Conservation (phyloP, 495 filamentous ascomycete species). For the Podospora pseudocomata region DNA sequence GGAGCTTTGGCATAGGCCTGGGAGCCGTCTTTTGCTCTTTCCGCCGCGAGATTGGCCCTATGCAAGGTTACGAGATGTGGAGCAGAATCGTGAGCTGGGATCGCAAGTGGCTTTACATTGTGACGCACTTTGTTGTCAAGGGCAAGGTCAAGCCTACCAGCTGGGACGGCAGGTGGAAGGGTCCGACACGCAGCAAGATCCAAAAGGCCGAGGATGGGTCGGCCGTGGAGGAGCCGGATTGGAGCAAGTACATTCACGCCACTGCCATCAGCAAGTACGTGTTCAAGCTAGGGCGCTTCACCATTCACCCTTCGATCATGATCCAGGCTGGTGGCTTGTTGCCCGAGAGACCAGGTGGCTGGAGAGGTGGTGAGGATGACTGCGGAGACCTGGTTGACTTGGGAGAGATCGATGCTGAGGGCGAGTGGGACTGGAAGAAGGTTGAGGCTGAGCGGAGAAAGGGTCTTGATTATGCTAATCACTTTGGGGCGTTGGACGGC, state of each 20-base stretch:
- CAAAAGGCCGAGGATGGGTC: slow-evolving; percentile 35
- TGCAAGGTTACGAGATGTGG: slow-evolving; percentile 69
- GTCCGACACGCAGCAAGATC: slow-evolving; percentile 21
- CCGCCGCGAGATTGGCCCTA: slow-evolving; percentile 64
- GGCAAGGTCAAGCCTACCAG: slow-evolving; percentile 50
- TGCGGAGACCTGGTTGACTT: slow-evolving; percentile 33
- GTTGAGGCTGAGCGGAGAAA: slow-evolving; percentile 45
- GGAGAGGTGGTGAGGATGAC: slow-evolving; percentile 41
- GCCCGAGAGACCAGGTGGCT: slow-evolving; percentile 52
- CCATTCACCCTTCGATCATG: slow-evolving; percentile 75
- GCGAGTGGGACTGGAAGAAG: slow-evolving; percentile 48
- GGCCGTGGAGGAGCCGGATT: slow-evolving; percentile 50
- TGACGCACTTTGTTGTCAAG: slow-evolving; percentile 55
- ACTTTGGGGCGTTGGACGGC: slow-evolving; percentile 51
- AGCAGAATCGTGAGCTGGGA: slow-evolving; percentile 69
- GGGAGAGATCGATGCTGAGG: slow-evolving; percentile 22
- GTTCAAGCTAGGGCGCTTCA: slow-evolving; percentile 81
- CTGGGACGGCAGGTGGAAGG: slow-evolving; percentile 29
- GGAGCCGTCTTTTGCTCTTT: slow-evolving; percentile 67
- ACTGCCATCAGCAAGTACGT: slow-evolving; percentile 82
- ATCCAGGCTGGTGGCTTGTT: slow-evolving; percentile 66
- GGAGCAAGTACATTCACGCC: slow-evolving; percentile 59
- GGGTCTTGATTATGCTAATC: slow-evolving; percentile 46
- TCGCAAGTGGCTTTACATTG: slow-evolving; percentile 50
- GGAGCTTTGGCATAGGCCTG: slow-evolving; percentile 57